phyloP scores from a whole-genome alignment of 2,329 filamentous ascomycete species.

The Microthyrium microscopicum region DNA sequence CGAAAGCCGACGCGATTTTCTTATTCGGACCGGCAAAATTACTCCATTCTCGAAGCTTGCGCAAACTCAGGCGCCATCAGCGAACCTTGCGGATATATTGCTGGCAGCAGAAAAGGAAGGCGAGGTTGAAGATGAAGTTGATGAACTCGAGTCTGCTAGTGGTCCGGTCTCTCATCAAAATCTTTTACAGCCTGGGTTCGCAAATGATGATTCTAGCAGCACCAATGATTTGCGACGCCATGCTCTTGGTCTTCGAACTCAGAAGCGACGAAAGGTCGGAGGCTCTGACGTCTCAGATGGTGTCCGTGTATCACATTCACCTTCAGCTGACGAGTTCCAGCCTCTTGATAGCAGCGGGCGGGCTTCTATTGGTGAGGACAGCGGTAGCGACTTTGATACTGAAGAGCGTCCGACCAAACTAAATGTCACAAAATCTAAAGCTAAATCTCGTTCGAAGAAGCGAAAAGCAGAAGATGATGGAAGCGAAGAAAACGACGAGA shows the following conservation, averaged over 20 bases:
- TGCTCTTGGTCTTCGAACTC: too few relatives aligned
- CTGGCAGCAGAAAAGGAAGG: constrained; percentile 65
- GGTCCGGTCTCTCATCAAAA: constrained; percentile 27
- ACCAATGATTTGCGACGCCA: too few relatives aligned
- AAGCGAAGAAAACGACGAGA: constrained; percentile 25
- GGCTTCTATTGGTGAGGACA: constrained; percentile 23
- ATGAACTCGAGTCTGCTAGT: constrained; percentile 2
- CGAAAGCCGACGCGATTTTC: constrained; percentile 72
- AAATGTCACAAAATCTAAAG: too few relatives aligned
- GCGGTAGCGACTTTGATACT: constrained; percentile 22
- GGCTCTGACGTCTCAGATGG: constrained; percentile 23
- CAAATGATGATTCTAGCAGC: constrained; percentile 12
- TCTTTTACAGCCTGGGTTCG: constrained; percentile 31
- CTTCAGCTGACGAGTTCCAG: too few relatives aligned
- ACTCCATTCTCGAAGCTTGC: constrained; percentile 80
- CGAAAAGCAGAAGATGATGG: constrained; percentile 14
- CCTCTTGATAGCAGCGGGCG: constrained; percentile 24
- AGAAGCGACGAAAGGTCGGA: constrained; percentile 11
- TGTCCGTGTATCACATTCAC: constrained; percentile 23
- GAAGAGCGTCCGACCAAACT: constrained; percentile 13
- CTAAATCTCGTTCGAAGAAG: constrained; percentile 12
- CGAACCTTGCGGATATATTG: constrained; percentile 59
- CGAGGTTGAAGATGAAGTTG: constrained; percentile 23
- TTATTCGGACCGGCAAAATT: constrained; percentile 93
- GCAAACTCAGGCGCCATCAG: constrained; percentile 44